Evolutionary conservation across 352 stramenopile species (phyloP).

Genomic region (Globisporangium carolinianum): DNA sequence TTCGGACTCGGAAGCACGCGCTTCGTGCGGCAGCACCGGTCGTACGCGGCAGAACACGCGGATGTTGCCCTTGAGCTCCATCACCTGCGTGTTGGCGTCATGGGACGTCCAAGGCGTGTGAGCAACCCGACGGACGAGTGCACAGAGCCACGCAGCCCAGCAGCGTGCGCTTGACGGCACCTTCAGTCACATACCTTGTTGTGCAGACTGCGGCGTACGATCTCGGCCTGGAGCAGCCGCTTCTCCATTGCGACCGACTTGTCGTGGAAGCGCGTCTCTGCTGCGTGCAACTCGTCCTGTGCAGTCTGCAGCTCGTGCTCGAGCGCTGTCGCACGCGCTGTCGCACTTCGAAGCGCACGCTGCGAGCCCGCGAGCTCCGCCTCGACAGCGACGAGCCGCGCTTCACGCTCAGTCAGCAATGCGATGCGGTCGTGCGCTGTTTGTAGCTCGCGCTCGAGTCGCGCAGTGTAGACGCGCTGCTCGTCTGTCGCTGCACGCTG

Average conservation of each 20-base stretch:
- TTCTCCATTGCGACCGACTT: slow-evolving; percentile 30
- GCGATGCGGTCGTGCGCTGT: slow-evolving; percentile 20
- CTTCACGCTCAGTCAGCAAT: slow-evolving; percentile 28
- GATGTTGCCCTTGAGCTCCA: slow-evolving; percentile 97
- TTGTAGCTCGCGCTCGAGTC: slow-evolving; percentile 28
- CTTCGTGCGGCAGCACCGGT: slow-evolving; percentile 78
- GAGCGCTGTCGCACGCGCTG: slow-evolving; percentile 22
- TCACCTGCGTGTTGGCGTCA: slow-evolving; percentile 46
- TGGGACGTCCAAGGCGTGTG: not conserved
- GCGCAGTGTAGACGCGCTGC: slow-evolving; percentile 20
- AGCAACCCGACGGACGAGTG: not conserved
- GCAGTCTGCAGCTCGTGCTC: slow-evolving; percentile 24
- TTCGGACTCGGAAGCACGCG: slow-evolving; percentile 24
- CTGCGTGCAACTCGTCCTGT: slow-evolving; percentile 22
- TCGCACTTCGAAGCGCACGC: slow-evolving; percentile 26
- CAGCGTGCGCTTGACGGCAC: not conserved
- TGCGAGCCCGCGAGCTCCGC: slow-evolving; percentile 24
- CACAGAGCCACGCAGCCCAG: not conserved
- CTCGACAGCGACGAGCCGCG: slow-evolving; percentile 26
- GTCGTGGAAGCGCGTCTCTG: slow-evolving; percentile 20
- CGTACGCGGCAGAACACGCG: slow-evolving; percentile 93
- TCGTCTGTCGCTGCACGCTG: slow-evolving; percentile 20
- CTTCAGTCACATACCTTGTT: slow-evolving; percentile 52
- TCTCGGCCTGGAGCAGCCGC: slow-evolving; percentile 54
- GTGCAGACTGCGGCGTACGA: slow-evolving; percentile 70